Evolutionary conservation across 23 red algal genomes (phyloP).

Genomic region (Gracilaria vermiculophylla): DNA sequence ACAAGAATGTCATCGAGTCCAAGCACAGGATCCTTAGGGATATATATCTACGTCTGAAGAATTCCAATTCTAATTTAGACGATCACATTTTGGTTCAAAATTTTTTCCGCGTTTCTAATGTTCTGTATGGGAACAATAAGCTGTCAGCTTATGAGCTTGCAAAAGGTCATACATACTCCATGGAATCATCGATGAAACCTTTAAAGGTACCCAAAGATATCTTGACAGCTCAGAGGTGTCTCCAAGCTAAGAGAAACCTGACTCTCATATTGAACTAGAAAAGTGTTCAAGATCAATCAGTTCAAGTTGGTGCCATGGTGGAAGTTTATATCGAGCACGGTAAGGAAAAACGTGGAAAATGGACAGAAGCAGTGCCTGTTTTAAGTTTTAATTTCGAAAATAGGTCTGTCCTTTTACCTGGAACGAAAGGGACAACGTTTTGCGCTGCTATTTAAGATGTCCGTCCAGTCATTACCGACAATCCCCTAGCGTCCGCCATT

Average conservation of each 20-base stretch:
- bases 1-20: too few relatives aligned
- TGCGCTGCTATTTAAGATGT: too few relatives aligned
- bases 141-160: slow-evolving; percentile 22
- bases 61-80: too few relatives aligned
- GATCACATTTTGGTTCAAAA: not conserved
- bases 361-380: too few relatives aligned
- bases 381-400: too few relatives aligned
- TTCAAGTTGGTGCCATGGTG: slow-evolving; percentile 1
- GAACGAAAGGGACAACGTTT: too few relatives aligned
- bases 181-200: not conserved
- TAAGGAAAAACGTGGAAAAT: slow-evolving; percentile 22
- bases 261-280: slow-evolving; percentile 27
- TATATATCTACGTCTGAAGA: too few relatives aligned
- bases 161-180: not conserved
- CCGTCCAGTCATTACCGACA: too few relatives aligned
- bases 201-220: not conserved
- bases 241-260: not conserved
- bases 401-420: too few relatives aligned
- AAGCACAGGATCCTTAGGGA: too few relatives aligned
- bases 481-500: too few relatives aligned
- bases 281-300: not conserved
- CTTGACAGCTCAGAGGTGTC: not conserved
- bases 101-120: not conserved
- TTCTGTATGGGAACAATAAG: not conserved
- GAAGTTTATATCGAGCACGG: slow-evolving; percentile 15